Percentiles rank a stretch among this genome's conserved stretches.
Evolutionary conservation across 2,329 filamentous ascomycete genomes (phyloP).

Genomic region (Knufia fluminis): DNA sequence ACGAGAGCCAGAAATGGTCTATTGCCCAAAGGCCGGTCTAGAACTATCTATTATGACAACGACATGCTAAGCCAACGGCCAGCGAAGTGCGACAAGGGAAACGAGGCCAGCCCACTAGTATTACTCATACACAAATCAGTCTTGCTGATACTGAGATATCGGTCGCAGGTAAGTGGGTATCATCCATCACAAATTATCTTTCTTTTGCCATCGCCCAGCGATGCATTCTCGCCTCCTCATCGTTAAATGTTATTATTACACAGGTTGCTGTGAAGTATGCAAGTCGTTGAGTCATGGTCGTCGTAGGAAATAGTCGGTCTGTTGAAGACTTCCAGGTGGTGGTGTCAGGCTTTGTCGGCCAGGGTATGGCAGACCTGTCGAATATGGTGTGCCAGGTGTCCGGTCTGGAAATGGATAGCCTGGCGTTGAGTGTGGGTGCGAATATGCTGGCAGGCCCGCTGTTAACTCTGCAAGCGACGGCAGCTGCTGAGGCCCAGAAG

Average conservation of each 20-base stretch:
- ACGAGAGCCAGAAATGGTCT: neutral
- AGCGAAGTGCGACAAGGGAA: neutral
- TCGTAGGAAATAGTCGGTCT: slow-evolving; percentile 7
- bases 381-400: slow-evolving; percentile 6
- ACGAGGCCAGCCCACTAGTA: neutral
- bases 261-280: neutral
- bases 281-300: slow-evolving; percentile 4
- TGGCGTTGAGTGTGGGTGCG: slow-evolving; percentile 26
- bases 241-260: neutral
- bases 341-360: neutral
- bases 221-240: neutral
- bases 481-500: slow-evolving; percentile 28
- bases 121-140: neutral
- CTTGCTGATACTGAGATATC: neutral
- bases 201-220: neutral
- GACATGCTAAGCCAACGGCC: neutral
- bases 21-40: neutral
- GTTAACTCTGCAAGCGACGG: slow-evolving; percentile 40
- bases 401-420: slow-evolving; percentile 6
- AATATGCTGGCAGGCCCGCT: slow-evolving; percentile 38
- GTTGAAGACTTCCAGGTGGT: slow-evolving; percentile 4
- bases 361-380: slow-evolving; percentile 1
- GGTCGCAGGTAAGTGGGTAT: neutral
- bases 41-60: neutral
- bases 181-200: neutral